Evolutionary conservation across 306 rosid genomes (phyloP), one percentile per base, ranked within the genome.

Genomic region (Ammopiptanthus mongolicus): DNA sequence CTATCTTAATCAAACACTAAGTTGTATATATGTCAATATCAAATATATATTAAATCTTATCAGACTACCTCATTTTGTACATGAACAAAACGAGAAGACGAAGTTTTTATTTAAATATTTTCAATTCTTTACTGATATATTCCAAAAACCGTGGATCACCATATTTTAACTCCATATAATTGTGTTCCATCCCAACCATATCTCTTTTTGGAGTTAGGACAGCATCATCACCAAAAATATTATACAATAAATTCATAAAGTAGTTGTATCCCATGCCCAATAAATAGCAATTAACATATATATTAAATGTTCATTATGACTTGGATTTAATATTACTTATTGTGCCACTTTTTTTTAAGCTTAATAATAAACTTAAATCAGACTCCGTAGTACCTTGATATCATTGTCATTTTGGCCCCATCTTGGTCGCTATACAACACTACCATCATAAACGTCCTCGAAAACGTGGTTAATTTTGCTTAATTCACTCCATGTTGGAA

Each of bases 371-470:
- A 8, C 61, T 21, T 41, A 56, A 55, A 63, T 17, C 71, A n/a
- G 69, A 22, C 36, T 61, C 37, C 80, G 42, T 28, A n/a, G 80
- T 77, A 73, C 83, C 74, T 74, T 70, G 64, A 57, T 18, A 64
- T 83, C 60, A 74, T 78, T 71, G 74, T 76, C 68, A 3, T 69
- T 67, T 55, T 48, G 58, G 81, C 46, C 47, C 77, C 76, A 22
- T 51, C 66, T 65, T 15, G 48, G 36, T 55, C 53, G 51, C 59
- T 44, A 19, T 41, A 50, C 78, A 29, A 13, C 41, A 75, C 31
- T 64, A 60, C 10, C 46, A 68, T 58, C 71, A 60, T 65, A 65
- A 73, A 85, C 58, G 42, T 46, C 57, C 36, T 15, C 29, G 15
- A 46, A 67, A 61, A 77, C 56, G 31, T 78, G 41, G 17, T 28